Base-by-base conservation (phyloP, 225 moss, liverwort and hornwort genomes). In the Antitrichia curtipendula region DNA sequence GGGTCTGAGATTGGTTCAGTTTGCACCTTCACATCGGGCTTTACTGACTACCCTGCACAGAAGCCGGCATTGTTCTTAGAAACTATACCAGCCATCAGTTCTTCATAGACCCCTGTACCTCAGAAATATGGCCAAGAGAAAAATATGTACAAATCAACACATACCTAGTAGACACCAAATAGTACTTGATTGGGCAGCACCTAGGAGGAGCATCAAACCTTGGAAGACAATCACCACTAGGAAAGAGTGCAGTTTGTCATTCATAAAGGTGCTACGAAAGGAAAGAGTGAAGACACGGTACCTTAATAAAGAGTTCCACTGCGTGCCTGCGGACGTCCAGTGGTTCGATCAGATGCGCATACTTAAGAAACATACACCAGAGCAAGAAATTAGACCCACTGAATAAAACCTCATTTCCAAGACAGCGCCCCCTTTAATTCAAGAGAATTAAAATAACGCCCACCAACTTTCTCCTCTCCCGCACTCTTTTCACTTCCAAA, bases 1-100 rank as follows among this genome's bases (percentile, higher is more conserved):
- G 97, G 91, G 75, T 97, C 97, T 65, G 91, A 84, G 80, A 97
- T 96, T 43, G 91, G 92, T 86, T 97, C 94, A 62, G 93, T 93
- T 78, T 94, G 93, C 70, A 97, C 96, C 88, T 90, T 52, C 84
- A 96, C 86, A 36, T 88, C 91, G 86, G 95, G 96, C 77, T 96
- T 97, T 57, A 97, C 79, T n/a, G 96, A 96, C 95, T 95, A 86
- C 87, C 88, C 87, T 90, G 89, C 62, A 87, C 90, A 85, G 62
- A 84, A 89, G 64, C 65, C 62, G 16, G 28, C 34, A 68, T 53
- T 27, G 60, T 61, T 78, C 64, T 85, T 81, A 75, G n/a, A 82
- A 76, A 60, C 54, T 22, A 56, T 34, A 80, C 16, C 62, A 83
- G 59, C 11, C 56, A 62, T 31, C 70, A 45, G 36, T 27, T n/a